Conservation (phyloP, 2,329 filamentous ascomycete species). For the Apiospora marii region DNA sequence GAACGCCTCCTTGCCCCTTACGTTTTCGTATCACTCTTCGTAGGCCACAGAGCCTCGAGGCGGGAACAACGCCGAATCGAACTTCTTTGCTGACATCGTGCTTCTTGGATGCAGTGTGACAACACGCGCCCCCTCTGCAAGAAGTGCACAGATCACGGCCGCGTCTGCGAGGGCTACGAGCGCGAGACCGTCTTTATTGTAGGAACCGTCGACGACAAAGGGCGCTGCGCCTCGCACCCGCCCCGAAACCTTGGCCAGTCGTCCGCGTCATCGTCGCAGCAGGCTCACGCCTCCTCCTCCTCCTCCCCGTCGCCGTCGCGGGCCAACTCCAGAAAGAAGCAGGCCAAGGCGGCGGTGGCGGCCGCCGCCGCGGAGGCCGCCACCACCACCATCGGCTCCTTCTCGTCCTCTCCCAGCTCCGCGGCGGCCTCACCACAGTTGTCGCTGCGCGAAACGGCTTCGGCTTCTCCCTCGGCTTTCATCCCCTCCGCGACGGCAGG, state of each 20-base stretch:
- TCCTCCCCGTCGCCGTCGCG: conserved; percentile 3
- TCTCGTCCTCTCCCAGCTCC: background rate
- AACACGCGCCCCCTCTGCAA: conserved; percentile 66
- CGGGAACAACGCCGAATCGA: background rate
- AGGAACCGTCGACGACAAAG: conserved; percentile 61
- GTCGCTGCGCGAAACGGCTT: background rate
- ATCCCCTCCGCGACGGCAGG: background rate
- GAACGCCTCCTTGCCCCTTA: background rate
- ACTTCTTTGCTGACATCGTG: background rate
- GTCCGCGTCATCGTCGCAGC: background rate
- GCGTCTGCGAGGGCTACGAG: conserved; percentile 69
- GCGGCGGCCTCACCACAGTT: background rate
- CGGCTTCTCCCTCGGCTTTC: background rate
- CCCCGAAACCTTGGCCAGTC: conserved; percentile 49
- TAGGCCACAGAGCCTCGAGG: background rate
- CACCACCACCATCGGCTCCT: background rate
- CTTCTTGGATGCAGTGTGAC: conserved; percentile 54
- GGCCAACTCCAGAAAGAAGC: background rate
- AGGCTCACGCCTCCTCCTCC: background rate
- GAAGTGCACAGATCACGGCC: conserved; percentile 65
- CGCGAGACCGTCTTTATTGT: conserved; percentile 70
- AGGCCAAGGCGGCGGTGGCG: background rate
- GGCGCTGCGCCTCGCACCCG: conserved; percentile 65
- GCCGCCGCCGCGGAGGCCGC: background rate
- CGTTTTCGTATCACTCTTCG: background rate